Percentiles rank a stretch among this genome's conserved stretches.
phyloP scores from a whole-genome alignment of 768 basidiomycete genomes.

The Boletus subcaerulescens region DNA sequence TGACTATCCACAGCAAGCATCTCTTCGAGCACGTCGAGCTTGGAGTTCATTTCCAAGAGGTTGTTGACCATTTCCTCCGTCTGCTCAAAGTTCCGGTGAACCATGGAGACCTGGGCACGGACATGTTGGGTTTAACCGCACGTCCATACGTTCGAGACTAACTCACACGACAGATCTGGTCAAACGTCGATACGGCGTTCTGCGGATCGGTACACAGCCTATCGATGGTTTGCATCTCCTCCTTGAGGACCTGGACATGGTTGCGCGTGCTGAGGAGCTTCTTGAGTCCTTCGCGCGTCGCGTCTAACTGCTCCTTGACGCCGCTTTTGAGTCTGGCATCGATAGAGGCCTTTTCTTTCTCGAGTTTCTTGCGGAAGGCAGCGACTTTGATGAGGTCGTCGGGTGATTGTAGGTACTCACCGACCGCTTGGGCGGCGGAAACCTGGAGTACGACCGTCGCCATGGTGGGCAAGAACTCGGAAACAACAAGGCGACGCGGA shows the following conservation, averaged over 20 bases:
- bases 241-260: slow-evolving; percentile 78
- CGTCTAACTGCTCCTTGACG: slow-evolving; percentile 89
- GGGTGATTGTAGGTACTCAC: slow-evolving; percentile 89
- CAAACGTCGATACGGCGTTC: slow-evolving; percentile 80
- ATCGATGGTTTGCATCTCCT: slow-evolving; percentile 82
- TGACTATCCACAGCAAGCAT: slow-evolving; percentile 73
- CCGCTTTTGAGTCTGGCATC: slow-evolving; percentile 87
- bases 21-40: slow-evolving; percentile 73
- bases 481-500: neutral
- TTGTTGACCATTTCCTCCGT: slow-evolving; percentile 96
- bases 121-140: neutral
- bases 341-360: slow-evolving; percentile 95
- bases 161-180: slow-evolving; percentile 91
- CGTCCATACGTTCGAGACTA: neutral
- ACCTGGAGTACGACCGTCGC: slow-evolving; percentile 50
- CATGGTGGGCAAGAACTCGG: slow-evolving; percentile 7
- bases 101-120: slow-evolving; percentile 83
- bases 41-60: slow-evolving; percentile 86
- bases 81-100: slow-evolving; percentile 92
- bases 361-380: slow-evolving; percentile 87
- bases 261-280: slow-evolving; percentile 74
- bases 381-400: slow-evolving; percentile 90
- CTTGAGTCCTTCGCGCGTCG: slow-evolving; percentile 83
- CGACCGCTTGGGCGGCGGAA: slow-evolving; percentile 83
- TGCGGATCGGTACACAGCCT: slow-evolving; percentile 72